A percentile compares a stretch with the other conserved stretches of the same genome.
Evolutionary conservation across 768 basidiomycete genomes (phyloP).

Genomic region (Termitomyces sp.): DNA sequence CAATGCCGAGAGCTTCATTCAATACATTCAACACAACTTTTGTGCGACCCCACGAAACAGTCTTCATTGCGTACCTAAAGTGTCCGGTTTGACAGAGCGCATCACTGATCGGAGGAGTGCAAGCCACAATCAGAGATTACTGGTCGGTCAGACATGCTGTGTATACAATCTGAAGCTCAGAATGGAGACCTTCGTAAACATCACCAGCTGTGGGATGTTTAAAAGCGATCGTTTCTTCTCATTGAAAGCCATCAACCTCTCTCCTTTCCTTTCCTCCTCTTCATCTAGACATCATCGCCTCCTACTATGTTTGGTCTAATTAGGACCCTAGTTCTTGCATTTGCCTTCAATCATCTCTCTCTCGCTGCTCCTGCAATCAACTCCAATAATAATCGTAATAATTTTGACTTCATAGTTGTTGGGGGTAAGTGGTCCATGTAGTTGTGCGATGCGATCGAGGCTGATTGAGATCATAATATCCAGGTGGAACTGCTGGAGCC

Average conservation of each 20-base stretch:
- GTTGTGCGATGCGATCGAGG: background rate
- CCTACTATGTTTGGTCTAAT: background rate
- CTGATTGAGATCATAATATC: background rate
- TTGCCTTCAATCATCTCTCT: background rate
- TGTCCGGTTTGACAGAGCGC: background rate
- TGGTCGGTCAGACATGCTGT: background rate
- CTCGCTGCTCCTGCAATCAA: background rate
- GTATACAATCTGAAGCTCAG: background rate
- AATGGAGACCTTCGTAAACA: slow-evolving; percentile 2
- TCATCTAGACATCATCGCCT: background rate
- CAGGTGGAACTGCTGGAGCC: slow-evolving; percentile 9
- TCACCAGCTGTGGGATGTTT: background rate
- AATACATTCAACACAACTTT: background rate
- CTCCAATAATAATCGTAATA: background rate
- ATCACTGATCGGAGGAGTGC: background rate
- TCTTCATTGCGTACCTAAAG: background rate
- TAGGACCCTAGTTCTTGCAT: background rate
- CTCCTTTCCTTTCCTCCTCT: background rate
- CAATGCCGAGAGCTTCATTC: background rate
- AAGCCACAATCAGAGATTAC: background rate
- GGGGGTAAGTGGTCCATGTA: background rate
- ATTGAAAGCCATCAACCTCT: background rate
- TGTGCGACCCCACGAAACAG: too few species aligned
- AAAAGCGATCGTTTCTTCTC: background rate
- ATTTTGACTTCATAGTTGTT: slow-evolving; percentile 5